Base-by-base conservation (phyloP, 2,329 filamentous ascomycete genomes). In the Cordyceps cateniannulata region DNA sequence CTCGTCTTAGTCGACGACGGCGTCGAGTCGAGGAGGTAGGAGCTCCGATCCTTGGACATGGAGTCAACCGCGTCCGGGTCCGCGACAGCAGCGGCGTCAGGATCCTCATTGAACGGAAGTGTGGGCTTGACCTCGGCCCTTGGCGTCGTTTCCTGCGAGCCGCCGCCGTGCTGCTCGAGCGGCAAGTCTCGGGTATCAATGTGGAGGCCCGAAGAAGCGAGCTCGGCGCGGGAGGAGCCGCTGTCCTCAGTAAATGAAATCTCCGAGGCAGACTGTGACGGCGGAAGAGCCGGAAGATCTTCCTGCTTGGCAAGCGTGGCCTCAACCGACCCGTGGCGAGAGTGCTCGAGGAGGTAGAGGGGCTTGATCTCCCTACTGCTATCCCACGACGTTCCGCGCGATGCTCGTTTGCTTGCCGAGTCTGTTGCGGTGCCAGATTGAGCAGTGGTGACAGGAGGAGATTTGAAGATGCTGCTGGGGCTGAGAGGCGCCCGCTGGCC, bases 331-430 rank as follows among this genome's bases (percentile, higher is more conserved):
- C 72, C 72, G 47, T 77, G 75, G 9, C 78, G 76, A 3, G 76
- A 77, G 64, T 77, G 85, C 71, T 96, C 90, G 7, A 96, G 84
- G 24, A 96, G 85, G 73, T 90, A 93, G 9, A 97, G 76, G 0
- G 93, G 93, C 66, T 89, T 87, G 68, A 93, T 87, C 69, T 95
- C 91, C 59, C 83, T 83, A 20, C 80, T 81, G 64, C 75, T 83
- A 49, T 86, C 84, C 84, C 84, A 87, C 0, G 83, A 86, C 14
- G 76, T 84, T 14, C 83, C 83, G 5, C 85, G 78, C 24, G 77
- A 68, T 47, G 74, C 69, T 54, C 74, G 71, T 65, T 75, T 79
- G 16, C 72, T 68, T 20, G 70, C 63, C 16, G 68, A 64, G 14
- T 80, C 76, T 5, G 69, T 62, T 52, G 70, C 69, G 0, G 69